Conservation (phyloP, 106 monocot species). For the Apostasia ramifera region DNA sequence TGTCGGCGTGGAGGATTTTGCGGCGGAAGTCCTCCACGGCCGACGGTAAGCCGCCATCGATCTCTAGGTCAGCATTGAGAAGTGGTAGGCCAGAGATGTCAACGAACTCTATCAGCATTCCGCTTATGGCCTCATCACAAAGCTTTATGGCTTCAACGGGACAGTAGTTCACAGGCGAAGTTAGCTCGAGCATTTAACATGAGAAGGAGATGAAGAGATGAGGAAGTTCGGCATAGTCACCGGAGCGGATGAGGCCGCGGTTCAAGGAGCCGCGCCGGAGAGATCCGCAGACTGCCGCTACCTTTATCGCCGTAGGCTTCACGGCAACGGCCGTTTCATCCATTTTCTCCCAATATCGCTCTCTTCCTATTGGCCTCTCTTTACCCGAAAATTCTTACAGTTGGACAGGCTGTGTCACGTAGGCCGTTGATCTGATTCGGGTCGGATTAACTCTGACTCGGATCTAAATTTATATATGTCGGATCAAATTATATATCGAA, state of each 20-base stretch:
- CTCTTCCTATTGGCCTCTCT: too few species aligned
- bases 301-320: constrained; percentile 19
- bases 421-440: too few species aligned
- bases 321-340: not conserved
- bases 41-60: constrained; percentile 24
- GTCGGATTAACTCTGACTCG: too few species aligned
- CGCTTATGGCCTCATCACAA: constrained; percentile 28
- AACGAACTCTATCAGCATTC: constrained; percentile 30
- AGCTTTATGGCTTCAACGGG: constrained; percentile 25
- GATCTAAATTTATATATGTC: too few species aligned
- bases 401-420: too few species aligned
- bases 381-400: too few species aligned
- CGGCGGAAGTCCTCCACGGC: constrained; percentile 35
- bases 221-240: constrained; percentile 4
- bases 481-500: too few species aligned
- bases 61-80: constrained; percentile 54
- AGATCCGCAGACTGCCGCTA: constrained; percentile 52
- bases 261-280: constrained; percentile 47
- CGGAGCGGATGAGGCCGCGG: constrained; percentile 43
- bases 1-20: constrained; percentile 36
- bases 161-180: not conserved
- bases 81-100: constrained; percentile 35
- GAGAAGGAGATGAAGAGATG: not conserved
- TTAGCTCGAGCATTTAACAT: not conserved
- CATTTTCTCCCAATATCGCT: too few species aligned